Percentiles rank a stretch among this genome's conserved stretches.
Evolutionary conservation across 495 filamentous ascomycete species (phyloP).

Genomic region (Xylaria bambusicola): DNA sequence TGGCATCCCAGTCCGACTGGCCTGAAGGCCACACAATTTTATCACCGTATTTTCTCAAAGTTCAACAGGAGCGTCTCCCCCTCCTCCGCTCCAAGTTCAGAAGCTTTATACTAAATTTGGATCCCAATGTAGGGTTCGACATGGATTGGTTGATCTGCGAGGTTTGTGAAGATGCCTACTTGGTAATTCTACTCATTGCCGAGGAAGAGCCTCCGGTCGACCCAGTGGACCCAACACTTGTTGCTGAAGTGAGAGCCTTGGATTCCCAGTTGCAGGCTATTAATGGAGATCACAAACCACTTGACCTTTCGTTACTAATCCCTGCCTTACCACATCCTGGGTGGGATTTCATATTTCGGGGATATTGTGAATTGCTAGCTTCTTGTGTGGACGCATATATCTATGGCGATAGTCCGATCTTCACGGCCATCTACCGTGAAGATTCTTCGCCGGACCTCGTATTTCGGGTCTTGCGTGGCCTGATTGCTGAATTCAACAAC

Average conservation of each 20-base stretch:
- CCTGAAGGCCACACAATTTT: neutral
- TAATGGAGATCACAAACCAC: neutral
- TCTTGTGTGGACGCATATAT: neutral
- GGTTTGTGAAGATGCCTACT: neutral
- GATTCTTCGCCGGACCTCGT: neutral
- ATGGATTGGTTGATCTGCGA: neutral
- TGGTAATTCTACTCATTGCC: neutral
- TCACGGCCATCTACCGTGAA: neutral
- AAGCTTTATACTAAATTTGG: neutral
- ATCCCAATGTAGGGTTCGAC: neutral
- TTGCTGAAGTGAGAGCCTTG: neutral
- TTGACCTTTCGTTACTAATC: too few species aligned
- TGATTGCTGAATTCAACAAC: neutral
- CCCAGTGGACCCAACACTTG: neutral
- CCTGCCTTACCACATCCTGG: neutral
- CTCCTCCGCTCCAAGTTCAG: neutral
- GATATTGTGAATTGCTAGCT: neutral
- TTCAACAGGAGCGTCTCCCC: neutral
- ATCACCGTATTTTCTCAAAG: neutral
- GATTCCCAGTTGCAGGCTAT: neutral
- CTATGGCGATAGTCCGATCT: neutral
- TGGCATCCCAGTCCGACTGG: neutral
- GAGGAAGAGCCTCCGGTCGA: neutral
- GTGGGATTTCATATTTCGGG: neutral
- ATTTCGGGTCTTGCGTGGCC: neutral